Percentiles rank a stretch among this genome's conserved stretches.
Evolutionary conservation across 176 grass and related monocot genomes (phyloP).

Genomic region (Dendrocalamus sinicus): DNA sequence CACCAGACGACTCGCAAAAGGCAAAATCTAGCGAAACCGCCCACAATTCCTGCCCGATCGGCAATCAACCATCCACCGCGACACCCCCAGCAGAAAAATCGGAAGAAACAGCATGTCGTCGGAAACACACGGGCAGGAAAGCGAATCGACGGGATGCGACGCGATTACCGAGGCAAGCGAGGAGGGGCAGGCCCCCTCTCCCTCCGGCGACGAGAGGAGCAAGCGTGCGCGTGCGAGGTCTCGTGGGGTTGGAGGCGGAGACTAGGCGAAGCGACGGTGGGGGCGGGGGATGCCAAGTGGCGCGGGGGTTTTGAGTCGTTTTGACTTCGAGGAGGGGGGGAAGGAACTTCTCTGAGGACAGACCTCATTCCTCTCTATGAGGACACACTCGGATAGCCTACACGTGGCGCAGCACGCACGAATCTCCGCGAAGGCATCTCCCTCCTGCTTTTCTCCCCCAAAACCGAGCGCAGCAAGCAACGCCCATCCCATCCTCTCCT

Average conservation of each 20-base stretch:
- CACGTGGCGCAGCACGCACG: too few species aligned
- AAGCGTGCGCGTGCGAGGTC: not conserved
- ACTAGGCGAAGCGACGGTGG: too few species aligned
- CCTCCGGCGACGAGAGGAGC: not conserved
- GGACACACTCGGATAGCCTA: too few species aligned
- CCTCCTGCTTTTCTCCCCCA: too few species aligned
- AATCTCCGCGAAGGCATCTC: too few species aligned
- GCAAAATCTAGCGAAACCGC: not conserved
- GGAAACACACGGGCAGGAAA: too few species aligned
- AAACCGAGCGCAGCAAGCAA: too few species aligned
- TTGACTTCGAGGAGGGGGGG: not conserved
- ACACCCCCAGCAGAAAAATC: too few species aligned
- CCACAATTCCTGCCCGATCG: not conserved
- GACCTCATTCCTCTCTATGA: too few species aligned
- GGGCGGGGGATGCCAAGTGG: not conserved
- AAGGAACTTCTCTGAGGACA: not conserved
- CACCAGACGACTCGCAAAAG: too few species aligned
- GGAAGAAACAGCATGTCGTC: too few species aligned
- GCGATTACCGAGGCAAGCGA: slow-evolving; percentile 16
- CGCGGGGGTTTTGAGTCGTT: not conserved
- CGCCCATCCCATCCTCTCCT: too few species aligned
- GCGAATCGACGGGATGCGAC: not conserved
- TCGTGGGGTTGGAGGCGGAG: not conserved
- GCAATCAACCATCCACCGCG: not conserved
- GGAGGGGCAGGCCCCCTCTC: not conserved